Base-by-base conservation (phyloP, 345 rosid genomes). In the Populus deltoides region DNA sequence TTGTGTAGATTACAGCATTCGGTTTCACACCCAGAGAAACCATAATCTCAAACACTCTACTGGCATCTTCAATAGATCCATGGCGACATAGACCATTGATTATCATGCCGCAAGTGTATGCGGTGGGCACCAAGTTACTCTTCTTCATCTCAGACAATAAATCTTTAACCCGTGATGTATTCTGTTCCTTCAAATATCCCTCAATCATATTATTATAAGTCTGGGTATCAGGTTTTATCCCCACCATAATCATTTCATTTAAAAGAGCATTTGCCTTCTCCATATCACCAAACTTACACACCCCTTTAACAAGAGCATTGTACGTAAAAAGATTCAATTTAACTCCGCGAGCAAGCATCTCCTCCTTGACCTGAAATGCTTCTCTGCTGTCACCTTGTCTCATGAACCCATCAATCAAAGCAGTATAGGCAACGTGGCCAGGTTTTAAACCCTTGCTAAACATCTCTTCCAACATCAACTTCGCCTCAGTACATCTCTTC, bases 151-250 rank as follows among this genome's bases (percentile, higher is more conserved):
- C 89, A 82, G 71, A 77, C 76, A 91, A 75, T 62, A 88, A 81
- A 71, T 89, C 89, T 57, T 43, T 41, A 29, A 86, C 92, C 77
- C 74, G 83, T 12, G 2, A 65, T 67, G 81, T 59, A 62, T 90
- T 84, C 68, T 84, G 77, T 70, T 75, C 75, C 75, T 85, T 86
- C 75, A 81, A 88, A 80, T 85, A 88, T 35, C 92, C 92, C 68
- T 91, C 90, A 20, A 94, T 88, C 85, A 94, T 79, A 62, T 78
- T 67, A 85, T 80, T 90, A 81, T 82, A 94, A 17, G 90, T 90
- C 70, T 81, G 88, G 11, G 80, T 79, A 82, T 90, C 90, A 71
- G 98, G 98, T 75, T 73, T 69, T 53, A 81, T 73, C 35, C 92
- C 97, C 18, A 41, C 65, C 2, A 24, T 35, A 15, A 78, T 83